Percentiles rank a stretch among this genome's conserved stretches.
phyloP scores from a whole-genome alignment of 1,139 yeast species.

The Nadsonia starkeyi-henricii region DNA sequence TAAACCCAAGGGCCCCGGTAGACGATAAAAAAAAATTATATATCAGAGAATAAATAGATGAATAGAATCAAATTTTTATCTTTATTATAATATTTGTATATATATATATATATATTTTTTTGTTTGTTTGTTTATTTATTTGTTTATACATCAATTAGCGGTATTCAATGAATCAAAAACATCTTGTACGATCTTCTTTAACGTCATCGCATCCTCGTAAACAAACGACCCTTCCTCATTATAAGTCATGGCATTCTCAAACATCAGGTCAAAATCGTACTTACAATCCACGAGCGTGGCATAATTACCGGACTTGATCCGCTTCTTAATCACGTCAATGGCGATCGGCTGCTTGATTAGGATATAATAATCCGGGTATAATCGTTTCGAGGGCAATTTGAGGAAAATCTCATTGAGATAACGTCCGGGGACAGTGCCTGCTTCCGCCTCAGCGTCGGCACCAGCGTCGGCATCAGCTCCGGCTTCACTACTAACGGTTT shows the following conservation, averaged over 20 bases:
- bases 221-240: constrained; percentile 84
- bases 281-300: constrained; percentile 43
- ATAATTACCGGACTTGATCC: constrained; percentile 38
- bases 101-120: too few relatives aligned
- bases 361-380: constrained; percentile 76
- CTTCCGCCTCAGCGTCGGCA: background rate
- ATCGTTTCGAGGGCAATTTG: constrained; percentile 45
- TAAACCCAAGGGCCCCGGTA: background rate
- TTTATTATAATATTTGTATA: too few relatives aligned
- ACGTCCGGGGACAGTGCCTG: constrained; percentile 19
- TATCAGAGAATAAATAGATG: too few relatives aligned
- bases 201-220: constrained; percentile 51
- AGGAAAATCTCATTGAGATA: constrained; percentile 44
- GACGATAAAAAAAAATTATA: background rate
- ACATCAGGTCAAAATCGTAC: constrained; percentile 64
- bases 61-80: too few relatives aligned
- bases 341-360: constrained; percentile 76
- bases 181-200: too few relatives aligned
- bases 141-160: too few relatives aligned
- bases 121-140: too few relatives aligned
- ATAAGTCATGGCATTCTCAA: constrained; percentile 71
- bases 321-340: constrained; percentile 33
- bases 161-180: too few relatives aligned
- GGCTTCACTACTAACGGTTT: background rate
- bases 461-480: constrained; percentile 6